A percentile compares a stretch with the other conserved stretches of the same genome.
Conservation (phyloP, 2,329 filamentous ascomycete genomes). For the Magnaporthales sp. region DNA sequence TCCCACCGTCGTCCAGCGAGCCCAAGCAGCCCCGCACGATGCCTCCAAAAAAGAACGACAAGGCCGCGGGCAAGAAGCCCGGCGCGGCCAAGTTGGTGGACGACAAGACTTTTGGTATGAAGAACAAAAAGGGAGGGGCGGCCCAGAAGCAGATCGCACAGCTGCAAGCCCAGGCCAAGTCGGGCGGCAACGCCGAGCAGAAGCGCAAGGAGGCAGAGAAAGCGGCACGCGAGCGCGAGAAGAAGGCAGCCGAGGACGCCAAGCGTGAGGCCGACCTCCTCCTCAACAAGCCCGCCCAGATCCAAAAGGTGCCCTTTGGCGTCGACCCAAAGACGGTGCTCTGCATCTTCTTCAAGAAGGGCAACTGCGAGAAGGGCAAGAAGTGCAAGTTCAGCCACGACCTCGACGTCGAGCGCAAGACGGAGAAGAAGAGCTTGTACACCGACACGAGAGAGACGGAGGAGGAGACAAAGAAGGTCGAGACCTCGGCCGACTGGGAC, state of each 20-base stretch:
- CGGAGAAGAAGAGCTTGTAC: conserved; percentile 87
- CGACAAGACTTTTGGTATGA: conserved; percentile 99
- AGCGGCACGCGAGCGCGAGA: conserved; percentile 69
- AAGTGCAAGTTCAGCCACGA: conserved; percentile 99
- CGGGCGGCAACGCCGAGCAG: conserved; percentile 74
- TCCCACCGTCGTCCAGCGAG: background rate
- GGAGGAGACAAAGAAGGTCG: conserved; percentile 72
- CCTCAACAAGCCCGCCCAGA: conserved; percentile 83
- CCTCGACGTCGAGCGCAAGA: conserved; percentile 78
- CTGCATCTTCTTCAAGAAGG: conserved; percentile 96
- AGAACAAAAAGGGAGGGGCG: conserved; percentile 94
- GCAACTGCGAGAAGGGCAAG: conserved; percentile 90
- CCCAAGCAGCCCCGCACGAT: conserved; percentile 40
- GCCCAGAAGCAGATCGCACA: conserved; percentile 88
- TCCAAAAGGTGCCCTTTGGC: conserved; percentile 96
- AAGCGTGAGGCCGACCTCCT: conserved; percentile 72
- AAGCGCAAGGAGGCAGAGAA: conserved; percentile 70
- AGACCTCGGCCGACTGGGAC: conserved; percentile 95
- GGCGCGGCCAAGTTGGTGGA: conserved; percentile 59
- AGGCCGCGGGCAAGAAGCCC: conserved; percentile 45
- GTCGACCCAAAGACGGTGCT: conserved; percentile 97
- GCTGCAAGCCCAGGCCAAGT: conserved; percentile 63
- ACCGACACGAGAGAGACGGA: conserved; percentile 70
- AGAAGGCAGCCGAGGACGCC: conserved; percentile 80
- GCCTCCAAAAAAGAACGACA: conserved; percentile 61